phyloP scores from a whole-genome alignment of 768 basidiomycete species.

The Favolaschia claudopus region DNA sequence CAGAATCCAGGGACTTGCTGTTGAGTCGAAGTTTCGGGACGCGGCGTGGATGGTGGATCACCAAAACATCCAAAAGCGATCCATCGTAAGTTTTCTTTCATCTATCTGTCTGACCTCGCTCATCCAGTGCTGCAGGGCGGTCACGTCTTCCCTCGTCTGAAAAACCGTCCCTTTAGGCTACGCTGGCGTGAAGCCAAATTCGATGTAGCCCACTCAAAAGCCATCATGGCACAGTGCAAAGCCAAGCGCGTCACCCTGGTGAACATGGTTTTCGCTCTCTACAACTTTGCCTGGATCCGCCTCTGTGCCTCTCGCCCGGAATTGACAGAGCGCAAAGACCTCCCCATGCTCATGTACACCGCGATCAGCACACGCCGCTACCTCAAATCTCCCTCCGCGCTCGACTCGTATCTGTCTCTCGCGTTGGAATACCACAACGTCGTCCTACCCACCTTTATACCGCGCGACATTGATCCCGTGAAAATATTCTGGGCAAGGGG shows the following conservation, averaged over 20 bases:
- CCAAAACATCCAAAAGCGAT: not conserved
- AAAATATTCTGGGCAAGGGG: constrained; percentile 62
- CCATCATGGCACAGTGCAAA: constrained; percentile 60
- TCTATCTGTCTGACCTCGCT: not conserved
- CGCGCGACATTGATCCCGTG: constrained; percentile 33
- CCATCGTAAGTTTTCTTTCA: not conserved
- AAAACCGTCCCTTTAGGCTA: constrained; percentile 46
- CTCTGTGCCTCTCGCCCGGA: constrained; percentile 38
- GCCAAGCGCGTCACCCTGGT: constrained; percentile 56
- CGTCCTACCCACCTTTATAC: constrained; percentile 59
- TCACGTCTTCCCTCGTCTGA: constrained; percentile 54
- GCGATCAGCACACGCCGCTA: constrained; percentile 62
- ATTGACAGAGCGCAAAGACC: constrained; percentile 28
- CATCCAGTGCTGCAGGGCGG: constrained; percentile 46
- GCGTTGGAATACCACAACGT: constrained; percentile 64
- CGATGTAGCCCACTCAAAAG: constrained; percentile 47
- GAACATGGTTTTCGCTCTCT: constrained; percentile 58
- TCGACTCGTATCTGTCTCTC: constrained; percentile 60
- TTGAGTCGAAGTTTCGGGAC: not conserved
- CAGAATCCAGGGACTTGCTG: not conserved
- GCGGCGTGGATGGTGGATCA: constrained; percentile 1
- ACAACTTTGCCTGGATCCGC: constrained; percentile 58
- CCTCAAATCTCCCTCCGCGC: constrained; percentile 32
- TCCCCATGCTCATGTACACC: constrained; percentile 60
- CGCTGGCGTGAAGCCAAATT: constrained; percentile 55